Conservation (phyloP, 2,329 filamentous ascomycete species). For the Aureobasidium sp. region DNA sequence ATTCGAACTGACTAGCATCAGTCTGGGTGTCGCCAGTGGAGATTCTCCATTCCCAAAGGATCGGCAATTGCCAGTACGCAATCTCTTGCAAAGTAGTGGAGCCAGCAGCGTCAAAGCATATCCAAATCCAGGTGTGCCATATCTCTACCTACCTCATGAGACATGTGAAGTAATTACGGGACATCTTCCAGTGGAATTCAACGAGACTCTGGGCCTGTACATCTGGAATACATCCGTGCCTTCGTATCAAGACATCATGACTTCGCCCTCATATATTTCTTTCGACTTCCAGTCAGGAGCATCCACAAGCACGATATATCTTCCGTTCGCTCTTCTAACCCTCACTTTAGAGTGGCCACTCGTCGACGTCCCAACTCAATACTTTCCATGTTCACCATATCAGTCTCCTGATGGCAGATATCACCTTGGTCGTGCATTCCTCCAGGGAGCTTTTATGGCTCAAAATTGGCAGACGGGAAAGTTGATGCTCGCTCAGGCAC, state of each 20-base stretch:
- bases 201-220: neutral
- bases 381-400: neutral
- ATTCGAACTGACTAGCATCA: neutral
- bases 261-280: neutral
- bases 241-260: neutral
- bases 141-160: neutral
- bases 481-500: neutral
- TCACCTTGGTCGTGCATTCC: slow-evolving; percentile 6
- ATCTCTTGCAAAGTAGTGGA: neutral
- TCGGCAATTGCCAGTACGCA: neutral
- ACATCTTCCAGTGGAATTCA: neutral
- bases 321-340: neutral
- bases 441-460: neutral
- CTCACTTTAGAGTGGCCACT: neutral
- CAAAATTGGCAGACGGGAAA: neutral
- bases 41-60: neutral
- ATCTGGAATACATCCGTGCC: neutral
- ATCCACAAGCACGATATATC: neutral
- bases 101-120: neutral
- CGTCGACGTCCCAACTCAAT: neutral
- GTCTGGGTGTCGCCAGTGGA: neutral
- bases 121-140: slow-evolving; percentile 7
- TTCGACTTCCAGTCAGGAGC: neutral
- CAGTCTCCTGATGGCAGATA: neutral
- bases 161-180: neutral